These are phyloP conservation scores for Nitzschia palea DNA, from an alignment of 108 stramenopile genomes.

Conservation along the genomic window DNA sequence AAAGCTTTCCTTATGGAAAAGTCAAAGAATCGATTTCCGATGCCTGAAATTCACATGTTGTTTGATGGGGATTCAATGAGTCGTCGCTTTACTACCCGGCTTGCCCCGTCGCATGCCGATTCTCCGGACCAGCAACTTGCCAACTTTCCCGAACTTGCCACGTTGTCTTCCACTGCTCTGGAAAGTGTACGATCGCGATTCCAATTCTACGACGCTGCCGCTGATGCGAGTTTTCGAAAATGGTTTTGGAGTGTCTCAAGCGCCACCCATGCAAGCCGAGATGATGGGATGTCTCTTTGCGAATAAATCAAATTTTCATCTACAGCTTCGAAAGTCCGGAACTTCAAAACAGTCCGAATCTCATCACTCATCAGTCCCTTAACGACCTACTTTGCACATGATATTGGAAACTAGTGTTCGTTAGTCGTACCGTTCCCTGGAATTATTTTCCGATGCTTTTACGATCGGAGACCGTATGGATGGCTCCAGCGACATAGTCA, in stretches of 20 bases:
- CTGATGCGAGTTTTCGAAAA: constrained; percentile 56
- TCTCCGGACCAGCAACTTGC: constrained; percentile 49
- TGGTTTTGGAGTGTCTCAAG: constrained; percentile 71
- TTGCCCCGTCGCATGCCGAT: constrained; percentile 59
- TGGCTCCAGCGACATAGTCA: constrained; percentile 82
- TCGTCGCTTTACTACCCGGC: constrained; percentile 49
- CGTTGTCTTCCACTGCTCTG: constrained; percentile 36
- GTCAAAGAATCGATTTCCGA: constrained; percentile 51
- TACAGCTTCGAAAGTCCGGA: no score
- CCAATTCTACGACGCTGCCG: constrained; percentile 48
- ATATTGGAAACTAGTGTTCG: no score
- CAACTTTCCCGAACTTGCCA: constrained; percentile 54
- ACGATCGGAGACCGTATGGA: constrained; percentile 83
- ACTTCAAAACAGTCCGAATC: no score
- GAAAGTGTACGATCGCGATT: constrained; percentile 40
- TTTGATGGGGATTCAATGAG: constrained; percentile 68
- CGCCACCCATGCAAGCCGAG: constrained; percentile 45
- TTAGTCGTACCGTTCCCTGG: no score
- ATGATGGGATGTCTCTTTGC: constrained; percentile 48
- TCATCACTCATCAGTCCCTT: no score
- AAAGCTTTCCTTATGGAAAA: constrained; percentile 22
- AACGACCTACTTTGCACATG: no score
- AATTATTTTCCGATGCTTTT: constrained; percentile 43
- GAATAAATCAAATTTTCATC: constrained; percentile 15
- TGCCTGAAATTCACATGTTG: constrained; percentile 44